Conservation (phyloP, 805 yeast genomes). For the Lipomyces starkeyi region DNA sequence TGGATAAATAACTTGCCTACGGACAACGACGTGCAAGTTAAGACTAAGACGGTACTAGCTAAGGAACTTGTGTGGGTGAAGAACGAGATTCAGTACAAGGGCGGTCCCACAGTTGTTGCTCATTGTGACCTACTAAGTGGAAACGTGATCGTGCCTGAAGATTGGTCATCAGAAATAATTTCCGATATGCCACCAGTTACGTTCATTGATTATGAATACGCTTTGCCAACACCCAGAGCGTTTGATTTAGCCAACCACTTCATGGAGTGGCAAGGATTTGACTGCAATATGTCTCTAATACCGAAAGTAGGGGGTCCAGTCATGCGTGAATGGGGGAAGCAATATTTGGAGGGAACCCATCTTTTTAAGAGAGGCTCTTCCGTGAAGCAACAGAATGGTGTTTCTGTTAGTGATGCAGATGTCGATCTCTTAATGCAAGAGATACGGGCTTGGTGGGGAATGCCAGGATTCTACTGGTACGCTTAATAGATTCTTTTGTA, state of each 20-base stretch:
- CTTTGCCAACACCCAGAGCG: constrained; percentile 74
- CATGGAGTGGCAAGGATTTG: constrained; percentile 83
- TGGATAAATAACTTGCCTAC: constrained; percentile 72
- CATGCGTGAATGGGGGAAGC: constrained; percentile 62
- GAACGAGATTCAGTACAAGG: constrained; percentile 49
- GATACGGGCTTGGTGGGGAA: constrained; percentile 66
- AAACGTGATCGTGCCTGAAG: constrained; percentile 65
- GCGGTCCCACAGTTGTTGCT: constrained; percentile 61
- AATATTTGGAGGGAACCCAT: constrained; percentile 54
- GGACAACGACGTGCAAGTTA: constrained; percentile 42
- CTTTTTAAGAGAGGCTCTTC: constrained; percentile 22
- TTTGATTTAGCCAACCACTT: constrained; percentile 77
- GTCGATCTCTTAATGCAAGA: constrained; percentile 60
- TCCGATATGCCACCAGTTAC: constrained; percentile 47
- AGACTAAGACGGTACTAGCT: constrained; percentile 51
- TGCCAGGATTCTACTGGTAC: constrained; percentile 77
- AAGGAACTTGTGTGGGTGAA: constrained; percentile 64
- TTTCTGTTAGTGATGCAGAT: constrained; percentile 39
- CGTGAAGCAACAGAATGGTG: background rate
- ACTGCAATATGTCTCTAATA: constrained; percentile 65
- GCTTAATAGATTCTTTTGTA: background rate
- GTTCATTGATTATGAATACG: constrained; percentile 75
- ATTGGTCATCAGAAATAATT: constrained; percentile 38
- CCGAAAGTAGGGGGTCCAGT: constrained; percentile 60
- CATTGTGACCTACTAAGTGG: constrained; percentile 81